phyloP scores from a whole-genome alignment of 2,329 filamentous ascomycete genomes.

The Apiospora pterosperma region DNA sequence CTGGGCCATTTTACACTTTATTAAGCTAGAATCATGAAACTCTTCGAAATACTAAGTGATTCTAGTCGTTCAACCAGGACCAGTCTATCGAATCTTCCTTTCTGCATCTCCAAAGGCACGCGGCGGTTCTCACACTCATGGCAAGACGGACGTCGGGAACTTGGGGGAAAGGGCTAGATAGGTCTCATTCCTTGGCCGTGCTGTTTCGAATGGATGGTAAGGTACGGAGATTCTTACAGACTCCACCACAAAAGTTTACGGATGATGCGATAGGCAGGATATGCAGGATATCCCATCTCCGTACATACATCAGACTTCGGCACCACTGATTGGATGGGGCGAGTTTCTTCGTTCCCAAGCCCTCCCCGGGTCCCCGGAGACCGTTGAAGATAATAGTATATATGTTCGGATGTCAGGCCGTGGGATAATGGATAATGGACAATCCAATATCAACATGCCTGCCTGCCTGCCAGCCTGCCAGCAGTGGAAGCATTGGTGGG shows the following conservation, averaged over 20 bases:
- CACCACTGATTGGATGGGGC: neutral
- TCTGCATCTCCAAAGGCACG: neutral
- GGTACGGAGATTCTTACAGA: neutral
- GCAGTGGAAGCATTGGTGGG: neutral
- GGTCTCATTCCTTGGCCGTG: neutral
- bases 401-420: neutral
- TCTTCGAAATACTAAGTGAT: neutral
- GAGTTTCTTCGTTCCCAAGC: neutral
- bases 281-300: neutral
- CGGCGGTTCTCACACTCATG: no score
- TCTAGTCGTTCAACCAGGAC: neutral
- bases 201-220: neutral
- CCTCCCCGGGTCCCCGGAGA: neutral
- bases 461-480: neutral
- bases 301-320: neutral
- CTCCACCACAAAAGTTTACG: neutral
- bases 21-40: constrained; percentile 1
- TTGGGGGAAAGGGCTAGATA: neutral
- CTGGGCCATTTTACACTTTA: neutral
- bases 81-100: neutral
- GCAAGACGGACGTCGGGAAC: no score
- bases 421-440: neutral
- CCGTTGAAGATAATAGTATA: neutral
- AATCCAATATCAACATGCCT: neutral
- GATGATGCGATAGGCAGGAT: neutral